A percentile compares a stretch with the other conserved stretches of the same genome.
Conservation (phyloP, 2,329 filamentous ascomycete genomes). For the Aspergillus tanneri region DNA sequence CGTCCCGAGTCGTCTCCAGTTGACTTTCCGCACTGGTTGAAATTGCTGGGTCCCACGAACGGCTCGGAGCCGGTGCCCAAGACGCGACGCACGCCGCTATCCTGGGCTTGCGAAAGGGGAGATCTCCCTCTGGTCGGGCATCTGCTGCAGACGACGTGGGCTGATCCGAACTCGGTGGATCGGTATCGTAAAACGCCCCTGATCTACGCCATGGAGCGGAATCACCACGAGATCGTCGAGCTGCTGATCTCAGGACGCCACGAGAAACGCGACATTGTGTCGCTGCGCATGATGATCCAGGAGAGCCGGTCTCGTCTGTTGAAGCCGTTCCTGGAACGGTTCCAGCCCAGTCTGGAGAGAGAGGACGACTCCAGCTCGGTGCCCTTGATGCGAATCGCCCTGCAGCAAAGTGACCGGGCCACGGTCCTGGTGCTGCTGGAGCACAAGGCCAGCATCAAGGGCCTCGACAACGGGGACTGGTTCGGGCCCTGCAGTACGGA, state of each 20-base stretch:
- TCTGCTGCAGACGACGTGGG: constrained; percentile 14
- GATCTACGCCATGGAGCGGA: constrained; percentile 18
- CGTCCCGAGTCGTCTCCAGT: background rate
- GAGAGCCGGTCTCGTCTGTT: constrained; percentile 14
- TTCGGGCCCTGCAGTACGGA: constrained; percentile 17
- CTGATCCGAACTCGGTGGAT: constrained; percentile 17
- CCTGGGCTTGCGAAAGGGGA: constrained; percentile 18
- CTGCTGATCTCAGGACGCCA: constrained; percentile 9
- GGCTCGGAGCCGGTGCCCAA: constrained; percentile 16
- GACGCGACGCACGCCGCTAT: constrained; percentile 16
- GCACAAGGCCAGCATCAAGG: constrained; percentile 13
- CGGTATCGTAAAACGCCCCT: constrained; percentile 17
- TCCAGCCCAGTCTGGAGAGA: constrained; percentile 7
- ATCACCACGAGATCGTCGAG: constrained; percentile 15
- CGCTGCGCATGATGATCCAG: constrained; percentile 14
- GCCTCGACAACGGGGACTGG: constrained; percentile 14
- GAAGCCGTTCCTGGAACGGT: constrained; percentile 16
- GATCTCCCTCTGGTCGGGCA: constrained; percentile 9
- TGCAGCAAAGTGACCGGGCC: constrained; percentile 19
- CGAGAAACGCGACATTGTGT: constrained; percentile 12
- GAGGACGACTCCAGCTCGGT: constrained; percentile 15
- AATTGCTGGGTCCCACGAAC: constrained; percentile 5
- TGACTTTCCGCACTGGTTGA: constrained; percentile 13
- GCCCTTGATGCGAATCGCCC: constrained; percentile 14
- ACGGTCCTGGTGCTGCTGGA: constrained; percentile 16